phyloP scores from a whole-genome alignment of 441 rosid species.

The Hura crepitans region DNA sequence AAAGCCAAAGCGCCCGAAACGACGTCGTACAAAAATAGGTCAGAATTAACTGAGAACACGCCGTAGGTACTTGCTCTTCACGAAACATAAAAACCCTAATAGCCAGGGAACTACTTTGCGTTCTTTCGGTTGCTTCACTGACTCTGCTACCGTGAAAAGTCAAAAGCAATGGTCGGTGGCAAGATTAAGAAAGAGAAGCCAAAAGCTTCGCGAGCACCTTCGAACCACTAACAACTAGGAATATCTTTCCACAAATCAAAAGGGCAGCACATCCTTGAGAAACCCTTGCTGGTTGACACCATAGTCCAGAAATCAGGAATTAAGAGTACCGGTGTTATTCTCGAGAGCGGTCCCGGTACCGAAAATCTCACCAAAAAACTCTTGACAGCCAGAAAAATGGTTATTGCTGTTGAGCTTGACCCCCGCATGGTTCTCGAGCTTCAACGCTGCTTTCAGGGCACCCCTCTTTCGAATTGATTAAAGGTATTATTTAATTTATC shows the following conservation, averaged over 20 bases:
- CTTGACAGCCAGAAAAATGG: conserved; percentile 74
- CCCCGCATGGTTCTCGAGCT: conserved; percentile 92
- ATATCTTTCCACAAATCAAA: conserved; percentile 82
- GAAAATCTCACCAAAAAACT: conserved; percentile 91
- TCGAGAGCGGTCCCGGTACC: conserved; percentile 91
- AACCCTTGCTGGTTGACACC: conserved; percentile 72
- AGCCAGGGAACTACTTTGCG: not conserved
- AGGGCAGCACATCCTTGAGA: conserved; percentile 85
- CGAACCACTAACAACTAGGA: conserved; percentile 75
- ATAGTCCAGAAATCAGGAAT: conserved; percentile 85
- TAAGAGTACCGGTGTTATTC: conserved; percentile 70
- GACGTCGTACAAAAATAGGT: no score
- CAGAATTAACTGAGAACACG: no score
- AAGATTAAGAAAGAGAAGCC: conserved; percentile 72
- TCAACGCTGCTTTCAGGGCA: conserved; percentile 81
- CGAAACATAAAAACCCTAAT: not conserved
- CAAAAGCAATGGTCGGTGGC: conserved; percentile 67
- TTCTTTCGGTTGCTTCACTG: not conserved
- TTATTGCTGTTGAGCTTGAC: conserved; percentile 79
- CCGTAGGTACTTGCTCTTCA: no score
- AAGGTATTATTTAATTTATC: conserved; percentile 35
- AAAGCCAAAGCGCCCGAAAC: no score
- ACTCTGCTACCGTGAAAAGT: not conserved
- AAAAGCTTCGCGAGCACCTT: conserved; percentile 44
- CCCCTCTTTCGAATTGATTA: conserved; percentile 50